Evolutionary conservation across 2,329 filamentous ascomycete species (phyloP).

Genomic region (Byssothecium circinans): DNA sequence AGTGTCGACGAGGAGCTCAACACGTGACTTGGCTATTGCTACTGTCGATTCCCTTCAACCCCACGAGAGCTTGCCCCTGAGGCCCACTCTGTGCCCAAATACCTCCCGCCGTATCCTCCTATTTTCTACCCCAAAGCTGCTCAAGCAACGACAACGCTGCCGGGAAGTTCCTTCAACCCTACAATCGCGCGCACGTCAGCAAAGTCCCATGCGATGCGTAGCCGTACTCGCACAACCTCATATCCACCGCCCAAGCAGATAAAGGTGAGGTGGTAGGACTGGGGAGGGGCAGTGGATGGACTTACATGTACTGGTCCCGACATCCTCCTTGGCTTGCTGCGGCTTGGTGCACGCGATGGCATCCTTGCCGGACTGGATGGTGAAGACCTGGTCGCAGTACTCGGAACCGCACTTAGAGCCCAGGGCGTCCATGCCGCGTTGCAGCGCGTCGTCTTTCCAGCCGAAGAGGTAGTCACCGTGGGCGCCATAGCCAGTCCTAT

Average conservation of each 20-base stretch:
- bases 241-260: too few species aligned
- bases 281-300: too few species aligned
- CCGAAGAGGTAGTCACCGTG: constrained; percentile 29
- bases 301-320: constrained; percentile 19
- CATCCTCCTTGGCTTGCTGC: constrained; percentile 23
- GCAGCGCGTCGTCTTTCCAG: constrained; percentile 21
- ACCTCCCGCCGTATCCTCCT: too few species aligned
- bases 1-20: too few species aligned
- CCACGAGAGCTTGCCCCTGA: too few species aligned
- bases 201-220: neutral
- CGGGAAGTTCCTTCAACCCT: constrained; percentile 18
- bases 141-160: constrained; percentile 5
- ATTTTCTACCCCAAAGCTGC: neutral
- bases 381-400: constrained; percentile 18
- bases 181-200: neutral
- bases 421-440: constrained; percentile 20
- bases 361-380: constrained; percentile 21
- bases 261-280: too few species aligned
- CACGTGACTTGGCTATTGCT: too few species aligned
- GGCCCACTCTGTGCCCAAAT: too few species aligned
- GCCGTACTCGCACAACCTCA: too few species aligned
- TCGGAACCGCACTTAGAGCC: constrained; percentile 20
- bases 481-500: constrained; percentile 23
- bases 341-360: constrained; percentile 24
- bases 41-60: too few species aligned